Evolutionary conservation across 2,329 filamentous ascomycete species (phyloP), one percentile per base, ranked within the genome.

Genomic region (Clonostachys rosea): DNA sequence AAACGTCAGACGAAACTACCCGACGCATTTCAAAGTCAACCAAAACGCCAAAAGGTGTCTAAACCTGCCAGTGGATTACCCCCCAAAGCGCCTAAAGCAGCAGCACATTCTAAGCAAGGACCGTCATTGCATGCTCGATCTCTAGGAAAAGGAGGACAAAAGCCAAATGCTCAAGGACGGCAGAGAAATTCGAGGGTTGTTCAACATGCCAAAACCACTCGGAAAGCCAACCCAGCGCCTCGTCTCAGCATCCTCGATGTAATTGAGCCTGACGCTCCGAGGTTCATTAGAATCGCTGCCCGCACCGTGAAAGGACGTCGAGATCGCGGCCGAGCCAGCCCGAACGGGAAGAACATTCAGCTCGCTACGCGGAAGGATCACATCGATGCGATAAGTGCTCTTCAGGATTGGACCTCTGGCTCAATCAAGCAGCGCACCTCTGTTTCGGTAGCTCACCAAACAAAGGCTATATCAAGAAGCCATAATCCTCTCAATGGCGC

Each of bases 321-420:
- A 24, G 69, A 71, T 12, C 66, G 75, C 51, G 82, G 82, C 14
- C 76, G 77, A 56, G 70, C 75, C 7, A 83, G 74, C 46, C 80
- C 79, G 2, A 65, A 64, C 0, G 68, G 57, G 40, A 86, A 86
- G 56, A 60, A 67, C n/a, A 81, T 86, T 50, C 71, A 74, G 47
- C 66, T 86, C n/a, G 79, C 78, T 18, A 82, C 71, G 33, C 74
- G 79, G n/a, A 67, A 68, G 52, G 83, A 86, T 55, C 80, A 83
- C 49, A 52, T 80, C 16, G 82, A 85, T 57, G 81, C 73, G 2
- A 64, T 73, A 10, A 69, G 70, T 8, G 67, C 78, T 10, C 61
- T 86, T 18, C 64, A 69, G 36, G 66, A 75, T 45, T 86, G 83
- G 83, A 78, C 66, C 54, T 60, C 58, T n/a, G 79, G 78, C 5